Evolutionary conservation across 169 alveolate genomes (phyloP), one percentile per base, ranked within the genome.

Genomic region (Prorocentrum cordatum): DNA sequence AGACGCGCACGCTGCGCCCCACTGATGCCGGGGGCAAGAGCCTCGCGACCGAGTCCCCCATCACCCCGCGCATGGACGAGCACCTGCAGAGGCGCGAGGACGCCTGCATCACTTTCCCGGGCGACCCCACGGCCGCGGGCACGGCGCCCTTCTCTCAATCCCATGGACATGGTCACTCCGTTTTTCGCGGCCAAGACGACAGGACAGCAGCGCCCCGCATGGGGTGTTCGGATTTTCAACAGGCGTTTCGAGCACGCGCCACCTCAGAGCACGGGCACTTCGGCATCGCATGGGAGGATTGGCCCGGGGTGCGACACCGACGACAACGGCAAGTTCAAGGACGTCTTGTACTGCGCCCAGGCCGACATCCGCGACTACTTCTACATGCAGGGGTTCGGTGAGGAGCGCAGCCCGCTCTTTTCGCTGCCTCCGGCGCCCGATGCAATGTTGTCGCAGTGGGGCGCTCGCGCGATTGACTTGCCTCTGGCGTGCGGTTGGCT

Each of bases 301-400:
- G 14, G 26, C 3, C 9, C 39, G 3, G 42, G 27, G 39, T 6
- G 6, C 3, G 45, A 16, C 6, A n/a, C n/a, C n/a, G n/a, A n/a
- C n/a, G n/a, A n/a, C n/a, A n/a, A n/a, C n/a, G n/a, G n/a, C n/a
- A n/a, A n/a, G n/a, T n/a, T n/a, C n/a, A n/a, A n/a, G n/a, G 32
- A 42, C 20, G 27, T 18, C 0, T 22, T 70, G 31, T 70, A 27
- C 58, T n/a, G 27, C 20, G 64, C 83, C 2, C 83, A 70, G 31
- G 38, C 83, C 3, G 83, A 70, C 64, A 42, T 70, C 14, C 38
- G 29, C 20, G 83, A 70, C 42, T 70, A 70, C 26, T 70, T 70
- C 42, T 70, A 70, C n/a, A 18, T 32, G 2, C 45, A 39, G 9
- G 66, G 31, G 35, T 18, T 70, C n/a, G n/a, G n/a, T n/a, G n/a